These are phyloP conservation scores for Raffaelea ambrosiae DNA, from an alignment of 2,329 filamentous ascomycete genomes.

Conservation along the genomic window DNA sequence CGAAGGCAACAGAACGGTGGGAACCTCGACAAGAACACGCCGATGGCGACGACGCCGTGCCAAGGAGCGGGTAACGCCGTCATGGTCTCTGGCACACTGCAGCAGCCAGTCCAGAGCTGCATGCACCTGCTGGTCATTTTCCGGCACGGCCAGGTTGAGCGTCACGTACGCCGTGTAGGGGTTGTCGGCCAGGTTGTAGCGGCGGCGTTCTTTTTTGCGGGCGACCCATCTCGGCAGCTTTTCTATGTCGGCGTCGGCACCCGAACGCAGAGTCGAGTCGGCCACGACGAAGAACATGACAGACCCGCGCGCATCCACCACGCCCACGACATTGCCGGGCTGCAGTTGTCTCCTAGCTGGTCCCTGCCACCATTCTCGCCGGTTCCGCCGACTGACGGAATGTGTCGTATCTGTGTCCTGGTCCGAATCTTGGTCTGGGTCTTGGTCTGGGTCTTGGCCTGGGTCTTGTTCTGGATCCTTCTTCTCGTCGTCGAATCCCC, in stretches of 20 bases:
- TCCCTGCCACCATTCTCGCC: not conserved
- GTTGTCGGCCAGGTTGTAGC: not conserved
- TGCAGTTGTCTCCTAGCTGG: not conserved
- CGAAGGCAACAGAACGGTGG: slow-evolving; percentile 47
- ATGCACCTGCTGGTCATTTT: not conserved
- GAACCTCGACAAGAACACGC: slow-evolving; percentile 50
- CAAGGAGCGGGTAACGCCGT: slow-evolving; percentile 17
- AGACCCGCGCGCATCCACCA: not conserved
- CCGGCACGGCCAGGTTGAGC: slow-evolving; percentile 17
- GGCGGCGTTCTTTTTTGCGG: not conserved
- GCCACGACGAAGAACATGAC: not conserved
- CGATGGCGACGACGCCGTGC: slow-evolving; percentile 20
- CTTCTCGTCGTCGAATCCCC: no score
- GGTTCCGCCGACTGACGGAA: not conserved
- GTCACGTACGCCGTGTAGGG: not conserved
- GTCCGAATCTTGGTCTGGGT: no score
- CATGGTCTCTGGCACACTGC: no score
- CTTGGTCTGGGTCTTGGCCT: no score
- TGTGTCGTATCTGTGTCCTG: no score
- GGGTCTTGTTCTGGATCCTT: no score
- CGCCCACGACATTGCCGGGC: not conserved
- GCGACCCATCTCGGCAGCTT: not conserved
- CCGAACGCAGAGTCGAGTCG: not conserved
- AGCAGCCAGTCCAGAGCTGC: no score
- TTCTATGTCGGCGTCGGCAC: not conserved